These are phyloP conservation scores for Phyllosticta citrichinensis DNA, from an alignment of 2,329 filamentous ascomycete genomes.

Conservation along the genomic window DNA sequence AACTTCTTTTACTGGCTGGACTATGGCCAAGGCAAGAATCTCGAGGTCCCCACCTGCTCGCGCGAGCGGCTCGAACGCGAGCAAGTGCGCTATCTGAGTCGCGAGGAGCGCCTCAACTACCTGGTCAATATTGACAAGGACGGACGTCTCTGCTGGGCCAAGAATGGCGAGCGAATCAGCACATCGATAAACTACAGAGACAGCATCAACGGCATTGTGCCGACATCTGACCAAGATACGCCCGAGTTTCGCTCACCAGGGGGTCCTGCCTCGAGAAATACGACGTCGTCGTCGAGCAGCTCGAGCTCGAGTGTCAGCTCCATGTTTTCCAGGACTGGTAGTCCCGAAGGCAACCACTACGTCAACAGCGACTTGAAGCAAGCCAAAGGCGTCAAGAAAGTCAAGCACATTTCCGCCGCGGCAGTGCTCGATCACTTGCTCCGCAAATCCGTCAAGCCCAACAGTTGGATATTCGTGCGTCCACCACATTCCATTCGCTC, in stretches of 20 bases:
- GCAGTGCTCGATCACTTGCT: slow-evolving; percentile 71
- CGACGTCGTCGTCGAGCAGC: slow-evolving; percentile 12
- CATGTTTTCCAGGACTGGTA: slow-evolving; percentile 31
- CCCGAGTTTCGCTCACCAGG: slow-evolving; percentile 6
- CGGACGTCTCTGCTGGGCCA: slow-evolving; percentile 76
- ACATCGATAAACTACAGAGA: slow-evolving; percentile 69
- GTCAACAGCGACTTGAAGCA: slow-evolving; percentile 53
- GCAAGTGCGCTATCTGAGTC: slow-evolving; percentile 71
- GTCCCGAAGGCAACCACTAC: slow-evolving; percentile 55
- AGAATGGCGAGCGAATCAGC: slow-evolving; percentile 67
- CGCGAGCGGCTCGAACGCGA: slow-evolving; percentile 66
- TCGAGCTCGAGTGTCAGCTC: slow-evolving; percentile 20
- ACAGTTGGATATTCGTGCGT: slow-evolving; percentile 80
- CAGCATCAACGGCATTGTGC: slow-evolving; percentile 56
- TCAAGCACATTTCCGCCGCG: slow-evolving; percentile 58
- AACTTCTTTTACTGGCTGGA: slow-evolving; percentile 96
- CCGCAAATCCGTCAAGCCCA: slow-evolving; percentile 68
- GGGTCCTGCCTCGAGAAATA: slow-evolving; percentile 26
- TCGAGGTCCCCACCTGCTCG: slow-evolving; percentile 64
- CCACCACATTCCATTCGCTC: background rate
- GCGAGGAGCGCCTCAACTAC: slow-evolving; percentile 74
- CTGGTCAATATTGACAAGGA: slow-evolving; percentile 64
- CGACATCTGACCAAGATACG: slow-evolving; percentile 23
- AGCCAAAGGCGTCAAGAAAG: slow-evolving; percentile 49
- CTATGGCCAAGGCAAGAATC: slow-evolving; percentile 59